Percentiles rank a stretch among this genome's conserved stretches.
Conservation (phyloP, 192 early-diverging fungal species). For the Chytriomyces hyalinus region DNA sequence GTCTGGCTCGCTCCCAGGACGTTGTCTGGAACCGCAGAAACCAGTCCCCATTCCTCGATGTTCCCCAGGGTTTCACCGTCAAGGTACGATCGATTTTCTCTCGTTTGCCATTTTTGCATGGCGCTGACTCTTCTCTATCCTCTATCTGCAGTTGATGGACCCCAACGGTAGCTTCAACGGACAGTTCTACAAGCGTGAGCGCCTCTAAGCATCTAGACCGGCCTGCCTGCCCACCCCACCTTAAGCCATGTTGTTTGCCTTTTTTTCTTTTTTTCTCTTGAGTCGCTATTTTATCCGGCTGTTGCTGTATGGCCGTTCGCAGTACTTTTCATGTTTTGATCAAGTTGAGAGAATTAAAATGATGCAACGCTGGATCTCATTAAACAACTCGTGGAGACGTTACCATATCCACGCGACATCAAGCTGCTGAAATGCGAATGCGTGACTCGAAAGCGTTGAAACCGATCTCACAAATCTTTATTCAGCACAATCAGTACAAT, state of each 20-base stretch:
- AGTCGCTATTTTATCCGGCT: not conserved
- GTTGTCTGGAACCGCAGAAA: constrained; percentile 41
- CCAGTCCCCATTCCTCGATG: constrained; percentile 29
- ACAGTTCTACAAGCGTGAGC: constrained; percentile 3
- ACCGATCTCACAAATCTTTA: too few species aligned
- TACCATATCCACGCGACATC: too few species aligned
- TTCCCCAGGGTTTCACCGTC: constrained; percentile 20
- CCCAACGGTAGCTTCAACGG: constrained; percentile 12
- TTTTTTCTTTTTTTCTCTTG: not conserved
- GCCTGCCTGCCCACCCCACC: not conserved
- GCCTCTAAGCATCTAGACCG: not conserved
- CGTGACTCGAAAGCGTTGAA: too few species aligned
- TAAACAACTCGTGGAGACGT: too few species aligned
- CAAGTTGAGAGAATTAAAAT: not conserved
- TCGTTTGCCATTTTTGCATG: not conserved
- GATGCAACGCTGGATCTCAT: not conserved
- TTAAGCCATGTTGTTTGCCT: not conserved
- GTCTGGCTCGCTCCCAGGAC: constrained; percentile 37
- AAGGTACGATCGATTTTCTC: not conserved
- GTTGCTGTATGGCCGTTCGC: not conserved
- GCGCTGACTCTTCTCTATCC: not conserved
- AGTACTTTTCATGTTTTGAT: not conserved
- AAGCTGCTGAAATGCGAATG: too few species aligned
- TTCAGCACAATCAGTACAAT: too few species aligned
- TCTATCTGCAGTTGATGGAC: constrained; percentile 12